These are phyloP conservation scores for Gastrodia elata DNA, from an alignment of 106 monocot species.

Conservation along the genomic window DNA sequence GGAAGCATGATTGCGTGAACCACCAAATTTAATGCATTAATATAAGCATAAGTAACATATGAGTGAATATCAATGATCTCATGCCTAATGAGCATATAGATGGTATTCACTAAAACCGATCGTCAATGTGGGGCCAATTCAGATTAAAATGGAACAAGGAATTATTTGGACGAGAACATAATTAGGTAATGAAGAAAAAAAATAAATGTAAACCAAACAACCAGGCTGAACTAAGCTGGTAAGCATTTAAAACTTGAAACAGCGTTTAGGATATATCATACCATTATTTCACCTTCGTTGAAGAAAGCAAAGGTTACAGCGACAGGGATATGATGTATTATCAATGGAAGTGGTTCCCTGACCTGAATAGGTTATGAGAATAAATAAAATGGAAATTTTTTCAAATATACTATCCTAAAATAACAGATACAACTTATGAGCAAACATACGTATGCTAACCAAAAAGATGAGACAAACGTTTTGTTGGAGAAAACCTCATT, in stretches of 20 bases:
- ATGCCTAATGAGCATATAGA: too few species aligned
- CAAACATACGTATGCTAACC: background rate
- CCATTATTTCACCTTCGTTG: constrained; percentile 72
- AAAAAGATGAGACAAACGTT: background rate
- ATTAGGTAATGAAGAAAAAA: background rate
- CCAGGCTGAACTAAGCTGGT: background rate
- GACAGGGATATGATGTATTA: constrained; percentile 84
- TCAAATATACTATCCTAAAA: background rate
- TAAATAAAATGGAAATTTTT: background rate
- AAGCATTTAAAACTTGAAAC: background rate
- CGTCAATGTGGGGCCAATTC: too few species aligned
- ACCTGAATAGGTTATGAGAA: constrained; percentile 34
- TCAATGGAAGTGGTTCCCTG: constrained; percentile 78
- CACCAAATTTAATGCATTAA: too few species aligned
- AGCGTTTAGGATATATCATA: constrained; percentile 16
- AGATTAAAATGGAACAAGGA: too few species aligned
- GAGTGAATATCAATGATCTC: too few species aligned
- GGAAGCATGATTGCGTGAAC: too few species aligned
- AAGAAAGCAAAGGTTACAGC: constrained; percentile 96
- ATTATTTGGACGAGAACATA: too few species aligned
- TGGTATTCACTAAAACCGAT: too few species aligned
- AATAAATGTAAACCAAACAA: background rate
- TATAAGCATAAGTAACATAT: too few species aligned
- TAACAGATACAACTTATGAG: background rate
- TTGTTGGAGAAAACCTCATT: background rate